Evolutionary conservation across 352 stramenopile genomes (phyloP).

Genomic region (Phytophthora podocarpi): DNA sequence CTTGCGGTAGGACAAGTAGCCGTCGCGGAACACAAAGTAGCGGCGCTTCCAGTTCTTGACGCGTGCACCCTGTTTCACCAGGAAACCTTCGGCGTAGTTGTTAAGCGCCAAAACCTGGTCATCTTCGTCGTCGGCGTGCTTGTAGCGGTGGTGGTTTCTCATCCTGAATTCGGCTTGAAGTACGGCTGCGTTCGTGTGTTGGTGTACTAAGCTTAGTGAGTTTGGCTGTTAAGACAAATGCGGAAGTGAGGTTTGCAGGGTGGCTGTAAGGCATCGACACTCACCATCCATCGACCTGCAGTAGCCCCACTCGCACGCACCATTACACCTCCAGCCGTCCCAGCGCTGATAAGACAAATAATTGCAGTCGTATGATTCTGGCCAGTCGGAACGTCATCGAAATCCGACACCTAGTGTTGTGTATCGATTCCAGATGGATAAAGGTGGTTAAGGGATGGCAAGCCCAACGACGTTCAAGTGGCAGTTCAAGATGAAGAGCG

Average conservation of each 20-base stretch:
- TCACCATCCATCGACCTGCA: conserved; percentile 17
- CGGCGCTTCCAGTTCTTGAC: conserved; percentile 82
- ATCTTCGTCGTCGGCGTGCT: conserved; percentile 26
- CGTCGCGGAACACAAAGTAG: conserved; percentile 81
- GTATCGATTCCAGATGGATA: conserved; percentile 6
- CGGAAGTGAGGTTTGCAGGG: conserved; percentile 1
- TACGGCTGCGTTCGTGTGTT: background rate
- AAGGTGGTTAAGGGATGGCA: conserved; percentile 1
- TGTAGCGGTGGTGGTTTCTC: conserved; percentile 24
- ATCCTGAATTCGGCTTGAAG: conserved; percentile 11
- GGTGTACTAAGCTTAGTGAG: conserved; percentile 19
- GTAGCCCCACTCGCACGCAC: background rate
- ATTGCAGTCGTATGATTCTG: conserved; percentile 28
- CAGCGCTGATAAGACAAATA: conserved; percentile 16
- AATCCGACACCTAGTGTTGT: background rate
- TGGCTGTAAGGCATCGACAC: conserved; percentile 10
- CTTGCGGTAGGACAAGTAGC: conserved; percentile 66
- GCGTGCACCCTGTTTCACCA: conserved; percentile 67
- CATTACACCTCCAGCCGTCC: conserved; percentile 17
- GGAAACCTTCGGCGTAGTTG: conserved; percentile 71
- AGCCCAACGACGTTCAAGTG: conserved; percentile 10
- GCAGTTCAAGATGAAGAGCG: conserved; percentile 21
- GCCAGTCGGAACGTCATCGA: conserved; percentile 9
- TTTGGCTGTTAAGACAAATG: conserved; percentile 25
- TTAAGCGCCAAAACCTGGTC: conserved; percentile 56